These are phyloP conservation scores for Kwoniella europaea DNA, from an alignment of 768 basidiomycete species.

Conservation along the genomic window DNA sequence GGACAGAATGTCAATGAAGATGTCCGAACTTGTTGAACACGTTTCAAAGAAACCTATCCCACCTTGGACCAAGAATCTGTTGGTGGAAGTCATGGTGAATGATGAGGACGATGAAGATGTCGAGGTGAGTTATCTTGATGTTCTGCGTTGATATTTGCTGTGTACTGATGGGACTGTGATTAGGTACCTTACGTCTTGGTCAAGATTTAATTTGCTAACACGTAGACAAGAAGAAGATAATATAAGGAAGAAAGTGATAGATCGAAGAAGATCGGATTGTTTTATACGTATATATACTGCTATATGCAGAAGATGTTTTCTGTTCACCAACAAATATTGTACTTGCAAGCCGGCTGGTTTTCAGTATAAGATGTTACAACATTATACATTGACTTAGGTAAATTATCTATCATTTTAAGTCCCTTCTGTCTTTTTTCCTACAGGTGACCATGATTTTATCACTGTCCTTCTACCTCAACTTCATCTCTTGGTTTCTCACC, in stretches of 20 bases:
- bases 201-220: slow-evolving; percentile 29
- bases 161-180: no score
- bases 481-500: slow-evolving; percentile 70
- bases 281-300: slow-evolving; percentile 1
- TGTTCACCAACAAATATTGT: not conserved
- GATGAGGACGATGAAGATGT: slow-evolving; percentile 95
- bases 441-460: not conserved
- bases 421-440: not conserved
- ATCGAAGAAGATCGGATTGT: slow-evolving; percentile 5
- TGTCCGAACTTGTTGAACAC: slow-evolving; percentile 86
- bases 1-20: slow-evolving; percentile 84
- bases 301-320: slow-evolving; percentile 9
- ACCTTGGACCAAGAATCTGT: slow-evolving; percentile 77
- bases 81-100: slow-evolving; percentile 91
- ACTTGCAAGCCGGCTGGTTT: not conserved
- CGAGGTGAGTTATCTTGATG: slow-evolving; percentile 65
- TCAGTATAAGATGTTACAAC: slow-evolving; percentile 8
- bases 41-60: slow-evolving; percentile 94
- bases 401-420: not conserved
- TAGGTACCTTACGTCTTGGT: slow-evolving; percentile 47
- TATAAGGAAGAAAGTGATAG: not conserved
- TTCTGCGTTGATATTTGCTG: no score
- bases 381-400: slow-evolving; percentile 13
- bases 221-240: not conserved
- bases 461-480: slow-evolving; percentile 23